Evolutionary conservation across 768 basidiomycete species (phyloP).

Genomic region (Psilocybe cyanescens): DNA sequence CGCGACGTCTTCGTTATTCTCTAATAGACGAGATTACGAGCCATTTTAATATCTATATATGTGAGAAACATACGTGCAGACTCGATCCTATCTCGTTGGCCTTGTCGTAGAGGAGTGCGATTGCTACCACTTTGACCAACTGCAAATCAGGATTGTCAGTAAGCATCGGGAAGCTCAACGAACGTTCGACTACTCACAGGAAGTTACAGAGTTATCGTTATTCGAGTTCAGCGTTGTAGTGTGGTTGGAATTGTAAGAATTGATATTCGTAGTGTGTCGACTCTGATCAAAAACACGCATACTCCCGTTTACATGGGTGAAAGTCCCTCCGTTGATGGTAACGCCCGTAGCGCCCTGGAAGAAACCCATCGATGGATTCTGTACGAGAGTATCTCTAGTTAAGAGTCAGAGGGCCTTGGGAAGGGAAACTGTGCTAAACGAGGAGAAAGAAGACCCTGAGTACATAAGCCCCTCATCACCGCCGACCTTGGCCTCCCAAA

Average conservation of each 20-base stretch:
- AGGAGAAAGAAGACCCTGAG: background rate
- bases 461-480: background rate
- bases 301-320: constrained; percentile 15
- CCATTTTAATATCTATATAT: background rate
- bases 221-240: constrained; percentile 3
- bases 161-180: background rate
- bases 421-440: background rate
- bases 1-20: background rate
- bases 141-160: background rate
- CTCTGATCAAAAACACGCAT: constrained; percentile 13
- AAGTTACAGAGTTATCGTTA: constrained; percentile 2
- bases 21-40: background rate
- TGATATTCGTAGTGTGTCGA: constrained; percentile 15
- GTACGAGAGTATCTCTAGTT: background rate
- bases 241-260: constrained; percentile 17
- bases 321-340: constrained; percentile 18
- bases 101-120: background rate
- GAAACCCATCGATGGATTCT: too few species aligned
- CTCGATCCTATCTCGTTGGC: background rate
- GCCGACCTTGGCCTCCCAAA: background rate
- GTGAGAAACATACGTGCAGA: background rate
- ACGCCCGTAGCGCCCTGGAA: background rate
- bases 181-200: constrained; percentile 3
- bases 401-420: background rate
- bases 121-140: background rate